Conservation (phyloP, 371 early-diverging fungal species). For the Haplosporangium sp. region DNA sequence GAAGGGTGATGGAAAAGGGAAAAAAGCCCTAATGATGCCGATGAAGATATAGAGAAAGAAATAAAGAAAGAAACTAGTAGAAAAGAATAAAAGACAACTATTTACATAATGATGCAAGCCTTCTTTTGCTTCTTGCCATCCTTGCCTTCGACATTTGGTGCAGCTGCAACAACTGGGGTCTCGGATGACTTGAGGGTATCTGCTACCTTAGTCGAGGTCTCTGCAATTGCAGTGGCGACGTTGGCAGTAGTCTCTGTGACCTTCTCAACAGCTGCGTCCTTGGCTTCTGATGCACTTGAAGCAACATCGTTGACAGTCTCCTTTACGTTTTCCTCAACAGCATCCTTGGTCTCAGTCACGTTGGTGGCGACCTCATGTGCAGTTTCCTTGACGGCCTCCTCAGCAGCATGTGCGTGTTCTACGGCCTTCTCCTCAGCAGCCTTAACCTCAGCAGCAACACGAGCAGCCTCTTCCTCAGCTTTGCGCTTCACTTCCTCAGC, state of each 20-base stretch:
- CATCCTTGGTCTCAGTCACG: constrained; percentile 5
- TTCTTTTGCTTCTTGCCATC: constrained; percentile 31
- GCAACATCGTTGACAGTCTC: constrained; percentile 6
- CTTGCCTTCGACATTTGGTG: not conserved
- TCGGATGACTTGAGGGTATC: constrained; percentile 3
- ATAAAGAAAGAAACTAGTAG: constrained; percentile 5
- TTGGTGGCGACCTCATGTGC: constrained; percentile 42
- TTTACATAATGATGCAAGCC: constrained; percentile 43
- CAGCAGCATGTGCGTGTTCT: constrained; percentile 56
- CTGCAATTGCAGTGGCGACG: constrained; percentile 11
- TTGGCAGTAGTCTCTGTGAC: constrained; percentile 1
- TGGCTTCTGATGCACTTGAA: constrained; percentile 9
- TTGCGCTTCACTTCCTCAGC: constrained; percentile 60
- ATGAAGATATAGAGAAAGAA: constrained; percentile 2
- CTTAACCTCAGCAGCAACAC: constrained; percentile 58
- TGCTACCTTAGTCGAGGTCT: constrained; percentile 2
- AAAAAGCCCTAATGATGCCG: not conserved
- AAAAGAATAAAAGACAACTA: constrained; percentile 7
- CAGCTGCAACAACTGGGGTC: constrained; percentile 2
- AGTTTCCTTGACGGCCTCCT: constrained; percentile 38
- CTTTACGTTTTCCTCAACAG: constrained; percentile 43
- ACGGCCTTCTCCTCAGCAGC: constrained; percentile 64
- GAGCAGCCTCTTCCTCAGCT: constrained; percentile 55
- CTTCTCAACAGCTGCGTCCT: constrained; percentile 10
- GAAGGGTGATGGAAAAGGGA: too few species aligned